Conservation (phyloP, 1,139 yeast species). For the Pichia sp. region DNA sequence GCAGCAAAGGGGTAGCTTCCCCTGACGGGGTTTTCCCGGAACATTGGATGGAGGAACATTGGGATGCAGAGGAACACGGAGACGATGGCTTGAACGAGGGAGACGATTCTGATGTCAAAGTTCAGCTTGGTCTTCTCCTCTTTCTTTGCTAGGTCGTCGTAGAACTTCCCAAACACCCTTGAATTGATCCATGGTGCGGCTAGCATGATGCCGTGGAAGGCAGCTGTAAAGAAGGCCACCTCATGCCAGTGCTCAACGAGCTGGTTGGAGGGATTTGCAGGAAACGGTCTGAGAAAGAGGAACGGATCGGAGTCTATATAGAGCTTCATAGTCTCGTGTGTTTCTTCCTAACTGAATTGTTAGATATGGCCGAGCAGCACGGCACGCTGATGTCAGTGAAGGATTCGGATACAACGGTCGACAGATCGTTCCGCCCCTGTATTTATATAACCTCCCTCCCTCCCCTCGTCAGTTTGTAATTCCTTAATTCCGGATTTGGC, state of each 20-base stretch:
- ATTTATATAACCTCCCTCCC: too few species aligned
- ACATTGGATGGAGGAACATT: conserved; percentile 45
- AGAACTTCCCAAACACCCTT: conserved; percentile 28
- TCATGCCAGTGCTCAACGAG: conserved; percentile 54
- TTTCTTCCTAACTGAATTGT: too few species aligned
- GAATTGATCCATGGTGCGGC: conserved; percentile 33
- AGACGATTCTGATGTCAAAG: conserved; percentile 54
- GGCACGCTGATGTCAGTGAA: too few species aligned
- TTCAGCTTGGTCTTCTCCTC: conserved; percentile 35
- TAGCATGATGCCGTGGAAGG: conserved; percentile 39
- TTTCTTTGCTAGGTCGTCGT: conserved; percentile 19
- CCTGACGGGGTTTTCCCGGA: conserved; percentile 39
- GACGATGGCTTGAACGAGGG: conserved; percentile 49
- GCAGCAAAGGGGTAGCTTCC: conserved; percentile 51
- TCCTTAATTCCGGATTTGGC: too few species aligned
- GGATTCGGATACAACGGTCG: too few species aligned
- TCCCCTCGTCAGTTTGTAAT: too few species aligned
- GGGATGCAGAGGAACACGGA: conserved; percentile 43
- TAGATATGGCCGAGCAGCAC: too few species aligned
- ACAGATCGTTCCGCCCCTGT: too few species aligned
- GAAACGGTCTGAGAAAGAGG: conserved; percentile 45
- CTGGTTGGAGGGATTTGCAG: conserved; percentile 34
- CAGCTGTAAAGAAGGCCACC: conserved; percentile 37
- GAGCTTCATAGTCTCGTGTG: conserved; percentile 15
- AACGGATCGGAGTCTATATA: conserved; percentile 41